phyloP scores from a whole-genome alignment of 2,329 filamentous ascomycete species.

The Nannizziopsis barbatae region DNA sequence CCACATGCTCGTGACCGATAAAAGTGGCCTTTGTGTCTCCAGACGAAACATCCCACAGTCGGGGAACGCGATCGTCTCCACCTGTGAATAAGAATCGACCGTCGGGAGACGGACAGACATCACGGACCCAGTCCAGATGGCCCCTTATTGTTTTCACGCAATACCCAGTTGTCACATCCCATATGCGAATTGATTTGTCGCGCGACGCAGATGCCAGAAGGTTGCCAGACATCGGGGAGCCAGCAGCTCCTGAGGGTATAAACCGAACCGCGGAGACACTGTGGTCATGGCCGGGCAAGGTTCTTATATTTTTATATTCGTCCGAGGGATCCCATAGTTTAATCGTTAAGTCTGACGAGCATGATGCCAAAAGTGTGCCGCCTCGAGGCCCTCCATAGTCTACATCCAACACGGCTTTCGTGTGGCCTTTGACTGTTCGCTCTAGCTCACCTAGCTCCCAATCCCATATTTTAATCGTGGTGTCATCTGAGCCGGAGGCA shows the following conservation, averaged over 20 bases:
- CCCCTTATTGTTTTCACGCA: conserved; percentile 82
- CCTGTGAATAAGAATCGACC: conserved; percentile 73
- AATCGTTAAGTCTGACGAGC: conserved; percentile 81
- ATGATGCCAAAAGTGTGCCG: conserved; percentile 67
- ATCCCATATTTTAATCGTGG: conserved; percentile 94
- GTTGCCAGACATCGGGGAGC: conserved; percentile 68
- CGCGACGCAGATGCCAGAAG: conserved; percentile 75
- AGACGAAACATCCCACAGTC: conserved; percentile 72
- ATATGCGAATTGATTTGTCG: conserved; percentile 75
- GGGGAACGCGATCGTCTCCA: conserved; percentile 68
- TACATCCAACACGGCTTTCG: conserved; percentile 73
- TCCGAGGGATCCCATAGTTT: conserved; percentile 89
- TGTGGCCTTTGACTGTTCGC: conserved; percentile 82
- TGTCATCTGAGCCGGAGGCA: conserved; percentile 83
- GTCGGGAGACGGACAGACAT: conserved; percentile 70
- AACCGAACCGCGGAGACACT: conserved; percentile 82
- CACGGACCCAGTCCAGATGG: conserved; percentile 83
- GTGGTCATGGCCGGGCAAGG: conserved; percentile 82
- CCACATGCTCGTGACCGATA: conserved; percentile 72
- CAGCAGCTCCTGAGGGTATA: conserved; percentile 69
- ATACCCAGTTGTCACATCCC: conserved; percentile 88
- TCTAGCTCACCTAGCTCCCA: conserved; percentile 90
- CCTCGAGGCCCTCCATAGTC: conserved; percentile 81
- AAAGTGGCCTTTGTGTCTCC: conserved; percentile 68
- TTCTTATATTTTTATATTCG: conserved; percentile 91